Conservation (phyloP, 75 land plant genomes). For the Sequoiadendron giganteum region DNA sequence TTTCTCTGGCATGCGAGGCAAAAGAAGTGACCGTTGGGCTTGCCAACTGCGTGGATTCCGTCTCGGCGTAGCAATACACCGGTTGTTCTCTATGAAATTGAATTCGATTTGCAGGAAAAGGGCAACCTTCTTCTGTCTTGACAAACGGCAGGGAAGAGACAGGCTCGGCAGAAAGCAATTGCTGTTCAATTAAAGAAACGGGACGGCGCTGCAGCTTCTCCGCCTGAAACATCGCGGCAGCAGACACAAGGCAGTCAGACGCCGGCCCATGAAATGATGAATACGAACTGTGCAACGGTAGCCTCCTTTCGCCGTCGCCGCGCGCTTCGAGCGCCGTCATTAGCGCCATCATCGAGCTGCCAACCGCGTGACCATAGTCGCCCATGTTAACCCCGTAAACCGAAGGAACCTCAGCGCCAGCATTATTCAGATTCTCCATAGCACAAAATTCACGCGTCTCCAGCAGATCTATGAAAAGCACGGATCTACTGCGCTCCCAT, state of each 20-base stretch:
- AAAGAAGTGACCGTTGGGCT: not conserved
- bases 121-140: slow-evolving; percentile 4
- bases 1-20: not conserved
- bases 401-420: not conserved
- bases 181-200: not conserved
- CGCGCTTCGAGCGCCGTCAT: not conserved
- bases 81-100: slow-evolving; percentile 4
- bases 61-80: not conserved
- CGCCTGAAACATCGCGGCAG: slow-evolving; percentile 11
- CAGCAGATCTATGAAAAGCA: not conserved
- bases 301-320: not conserved
- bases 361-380: slow-evolving; percentile 13
- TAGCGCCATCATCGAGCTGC: slow-evolving; percentile 11
- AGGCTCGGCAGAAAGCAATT: not conserved
- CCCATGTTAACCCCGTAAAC: slow-evolving; percentile 3
- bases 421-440: slow-evolving; percentile 10
- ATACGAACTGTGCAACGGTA: not conserved
- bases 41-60: not conserved
- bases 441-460: not conserved
- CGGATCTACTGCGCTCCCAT: not conserved
- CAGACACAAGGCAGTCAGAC: not conserved
- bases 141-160: not conserved
- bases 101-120: not conserved
- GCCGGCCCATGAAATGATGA: slow-evolving; percentile 1
- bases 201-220: not conserved